These are phyloP conservation scores for Oryza brachyantha DNA, from an alignment of 176 grass and related monocot genomes.

Conservation along the genomic window DNA sequence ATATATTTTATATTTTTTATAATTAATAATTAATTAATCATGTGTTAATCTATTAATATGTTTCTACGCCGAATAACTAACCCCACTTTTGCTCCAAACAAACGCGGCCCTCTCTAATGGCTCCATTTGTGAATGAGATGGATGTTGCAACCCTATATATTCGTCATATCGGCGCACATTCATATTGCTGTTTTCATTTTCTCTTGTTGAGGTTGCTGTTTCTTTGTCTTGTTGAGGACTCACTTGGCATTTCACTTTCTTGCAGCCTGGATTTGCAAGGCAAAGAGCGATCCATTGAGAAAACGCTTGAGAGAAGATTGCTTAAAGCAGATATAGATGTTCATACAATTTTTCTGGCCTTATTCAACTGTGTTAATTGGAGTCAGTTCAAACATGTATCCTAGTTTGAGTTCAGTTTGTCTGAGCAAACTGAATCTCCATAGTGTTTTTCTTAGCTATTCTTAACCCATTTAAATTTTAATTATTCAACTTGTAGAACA, in stretches of 20 bases:
- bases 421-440: conserved; percentile 11
- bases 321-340: conserved; percentile 15
- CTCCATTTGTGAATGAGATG: background rate
- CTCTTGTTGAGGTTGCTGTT: too few species aligned
- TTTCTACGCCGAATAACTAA: too few species aligned
- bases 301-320: conserved; percentile 3
- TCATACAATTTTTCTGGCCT: conserved; percentile 3
- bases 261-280: conserved; percentile 80
- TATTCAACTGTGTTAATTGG: conserved; percentile 5
- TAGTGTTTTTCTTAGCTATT: conserved; percentile 15
- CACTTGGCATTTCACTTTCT: conserved; percentile 49
- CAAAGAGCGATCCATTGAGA: conserved; percentile 44
- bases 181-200: conserved; percentile 45
- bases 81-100: too few species aligned
- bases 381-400: conserved; percentile 15
- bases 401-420: conserved; percentile 30
- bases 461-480: conserved; percentile 25
- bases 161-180: background rate
- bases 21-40: too few species aligned
- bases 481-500: conserved; percentile 20
- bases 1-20: too few species aligned
- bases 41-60: too few species aligned
- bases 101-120: background rate
- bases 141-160: background rate
- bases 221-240: conserved; percentile 37